Percentiles rank a stretch among this genome's conserved stretches.
Conservation (phyloP, 768 basidiomycete species). For the Mycena vulgaris region DNA sequence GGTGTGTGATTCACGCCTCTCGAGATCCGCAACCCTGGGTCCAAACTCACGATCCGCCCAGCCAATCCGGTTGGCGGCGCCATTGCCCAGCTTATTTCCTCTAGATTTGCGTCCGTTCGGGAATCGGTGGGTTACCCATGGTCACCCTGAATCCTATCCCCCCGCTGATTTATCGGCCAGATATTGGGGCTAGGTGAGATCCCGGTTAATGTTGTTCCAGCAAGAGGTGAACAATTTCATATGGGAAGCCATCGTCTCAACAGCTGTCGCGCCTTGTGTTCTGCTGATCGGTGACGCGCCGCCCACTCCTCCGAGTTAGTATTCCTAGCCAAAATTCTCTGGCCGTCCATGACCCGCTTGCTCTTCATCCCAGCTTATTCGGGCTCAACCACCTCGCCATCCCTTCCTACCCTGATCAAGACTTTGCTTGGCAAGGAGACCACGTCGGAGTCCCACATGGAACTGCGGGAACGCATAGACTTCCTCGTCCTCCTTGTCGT, state of each 20-base stretch:
- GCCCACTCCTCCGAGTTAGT: constrained; percentile 83
- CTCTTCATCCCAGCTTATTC: constrained; percentile 67
- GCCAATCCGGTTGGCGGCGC: constrained; percentile 84
- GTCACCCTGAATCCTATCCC: no score
- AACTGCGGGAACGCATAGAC: constrained; percentile 75
- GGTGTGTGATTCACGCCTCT: constrained; percentile 41
- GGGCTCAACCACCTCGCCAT: constrained; percentile 68
- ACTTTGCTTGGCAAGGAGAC: constrained; percentile 65
- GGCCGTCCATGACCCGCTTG: constrained; percentile 7
- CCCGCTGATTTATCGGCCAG: not conserved
- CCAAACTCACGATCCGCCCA: constrained; percentile 44
- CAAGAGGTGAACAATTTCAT: constrained; percentile 66
- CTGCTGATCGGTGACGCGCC: constrained; percentile 74
- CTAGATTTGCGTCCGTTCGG: constrained; percentile 65
- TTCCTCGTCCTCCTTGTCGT: constrained; percentile 70
- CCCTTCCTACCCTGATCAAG: constrained; percentile 65
- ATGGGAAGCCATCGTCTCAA: constrained; percentile 74
- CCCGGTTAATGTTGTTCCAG: not conserved
- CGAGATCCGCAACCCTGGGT: no score
- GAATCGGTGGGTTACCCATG: constrained; percentile 65
- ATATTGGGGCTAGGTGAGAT: constrained; percentile 16
- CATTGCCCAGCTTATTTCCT: constrained; percentile 79
- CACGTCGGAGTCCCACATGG: constrained; percentile 69
- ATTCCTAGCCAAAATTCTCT: not conserved
- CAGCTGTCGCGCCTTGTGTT: constrained; percentile 69